Conservation (phyloP, 129 eudicot genomes). For the Flaveria brownii region DNA sequence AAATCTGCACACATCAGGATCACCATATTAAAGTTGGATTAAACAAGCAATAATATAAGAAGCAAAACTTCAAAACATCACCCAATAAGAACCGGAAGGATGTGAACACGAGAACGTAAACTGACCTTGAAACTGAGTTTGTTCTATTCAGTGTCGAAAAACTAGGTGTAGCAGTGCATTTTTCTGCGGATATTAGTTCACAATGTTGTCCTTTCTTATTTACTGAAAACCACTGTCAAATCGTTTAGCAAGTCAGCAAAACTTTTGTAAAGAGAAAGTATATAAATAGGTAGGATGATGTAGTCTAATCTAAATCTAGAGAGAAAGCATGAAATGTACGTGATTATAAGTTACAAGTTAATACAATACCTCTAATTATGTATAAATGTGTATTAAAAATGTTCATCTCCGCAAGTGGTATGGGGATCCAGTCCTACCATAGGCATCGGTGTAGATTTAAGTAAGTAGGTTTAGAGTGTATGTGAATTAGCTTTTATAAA, state of each 20-base stretch:
- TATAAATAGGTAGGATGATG: too few species aligned
- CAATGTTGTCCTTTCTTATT: background rate
- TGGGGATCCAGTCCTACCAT: too few species aligned
- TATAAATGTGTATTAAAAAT: too few species aligned
- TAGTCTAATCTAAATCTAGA: too few species aligned
- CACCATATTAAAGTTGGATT: background rate
- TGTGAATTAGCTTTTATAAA: too few species aligned
- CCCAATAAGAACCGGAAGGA: background rate
- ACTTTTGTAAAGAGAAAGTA: background rate
- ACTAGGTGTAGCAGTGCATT: background rate
- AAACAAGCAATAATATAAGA: background rate
- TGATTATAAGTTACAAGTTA: too few species aligned
- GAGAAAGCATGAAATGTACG: too few species aligned
- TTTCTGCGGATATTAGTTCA: background rate
- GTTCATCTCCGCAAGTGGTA: too few species aligned
- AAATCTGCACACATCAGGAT: background rate
- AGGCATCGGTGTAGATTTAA: too few species aligned
- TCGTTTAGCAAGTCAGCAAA: background rate
- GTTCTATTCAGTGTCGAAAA: too few species aligned
- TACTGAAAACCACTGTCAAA: constrained; percentile 15
- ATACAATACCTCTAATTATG: too few species aligned
- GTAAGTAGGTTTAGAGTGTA: too few species aligned
- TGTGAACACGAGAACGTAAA: background rate
- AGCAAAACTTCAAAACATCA: background rate
- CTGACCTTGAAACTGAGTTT: background rate